Evolutionary conservation across 2,329 filamentous ascomycete genomes (phyloP).

Genomic region (Elsinoe perseae): DNA sequence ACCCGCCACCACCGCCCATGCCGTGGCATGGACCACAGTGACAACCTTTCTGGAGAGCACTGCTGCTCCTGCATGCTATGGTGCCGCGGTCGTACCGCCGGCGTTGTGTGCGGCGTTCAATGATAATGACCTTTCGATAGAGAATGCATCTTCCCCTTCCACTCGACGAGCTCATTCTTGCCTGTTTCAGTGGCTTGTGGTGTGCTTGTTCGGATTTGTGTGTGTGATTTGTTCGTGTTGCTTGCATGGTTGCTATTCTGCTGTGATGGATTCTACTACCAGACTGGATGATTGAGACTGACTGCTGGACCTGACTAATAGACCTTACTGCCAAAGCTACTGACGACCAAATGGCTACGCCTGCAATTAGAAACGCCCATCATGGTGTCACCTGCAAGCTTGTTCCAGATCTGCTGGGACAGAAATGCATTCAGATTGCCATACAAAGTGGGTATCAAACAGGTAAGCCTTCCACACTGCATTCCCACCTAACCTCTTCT

Average conservation of each 20-base stretch:
- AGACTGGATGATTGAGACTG: too few relatives aligned
- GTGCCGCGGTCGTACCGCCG: not conserved
- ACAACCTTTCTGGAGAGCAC: not conserved
- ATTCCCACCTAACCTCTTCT: not conserved
- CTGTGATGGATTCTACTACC: too few relatives aligned
- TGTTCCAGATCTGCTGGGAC: too few relatives aligned
- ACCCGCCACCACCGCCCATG: not conserved
- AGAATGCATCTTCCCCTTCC: not conserved
- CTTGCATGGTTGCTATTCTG: not conserved
- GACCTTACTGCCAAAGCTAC: too few relatives aligned
- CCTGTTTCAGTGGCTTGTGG: slow-evolving; percentile 1
- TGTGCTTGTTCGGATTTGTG: not conserved
- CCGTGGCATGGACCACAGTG: not conserved
- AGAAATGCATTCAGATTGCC: too few relatives aligned
- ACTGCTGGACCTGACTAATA: too few relatives aligned
- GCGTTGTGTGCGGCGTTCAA: not conserved
- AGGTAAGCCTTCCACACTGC: not conserved
- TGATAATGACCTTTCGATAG: not conserved
- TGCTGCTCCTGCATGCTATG: not conserved
- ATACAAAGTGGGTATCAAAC: not conserved
- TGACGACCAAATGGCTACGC: too few relatives aligned
- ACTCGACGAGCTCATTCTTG: not conserved
- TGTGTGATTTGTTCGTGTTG: not conserved
- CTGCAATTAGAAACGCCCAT: too few relatives aligned
- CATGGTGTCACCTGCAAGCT: too few relatives aligned